A percentile compares a stretch with the other conserved stretches of the same genome.
Conservation (phyloP, 768 basidiomycete species). For the Lentinula raphanica region DNA sequence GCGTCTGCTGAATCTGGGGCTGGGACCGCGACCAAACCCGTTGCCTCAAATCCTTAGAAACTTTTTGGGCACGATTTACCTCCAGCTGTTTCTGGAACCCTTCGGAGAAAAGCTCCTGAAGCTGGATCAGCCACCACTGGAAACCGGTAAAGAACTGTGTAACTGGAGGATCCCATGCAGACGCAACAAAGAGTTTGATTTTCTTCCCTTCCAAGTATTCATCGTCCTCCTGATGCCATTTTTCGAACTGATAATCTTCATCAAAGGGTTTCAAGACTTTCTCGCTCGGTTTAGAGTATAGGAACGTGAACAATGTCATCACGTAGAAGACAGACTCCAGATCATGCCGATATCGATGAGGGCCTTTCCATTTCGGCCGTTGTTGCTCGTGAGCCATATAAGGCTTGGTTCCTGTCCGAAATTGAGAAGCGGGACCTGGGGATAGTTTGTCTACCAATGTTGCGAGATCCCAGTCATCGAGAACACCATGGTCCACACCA, state of each 20-base stretch:
- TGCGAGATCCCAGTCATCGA: background rate
- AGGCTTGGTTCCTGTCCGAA: background rate
- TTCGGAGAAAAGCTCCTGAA: background rate
- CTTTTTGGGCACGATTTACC: background rate
- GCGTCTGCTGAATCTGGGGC: too few species aligned
- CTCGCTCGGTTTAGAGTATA: too few species aligned
- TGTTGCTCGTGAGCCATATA: background rate
- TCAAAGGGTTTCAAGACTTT: background rate
- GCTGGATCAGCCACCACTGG: background rate
- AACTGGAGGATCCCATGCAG: background rate
- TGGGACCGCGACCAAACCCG: too few species aligned
- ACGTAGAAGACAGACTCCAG: background rate
- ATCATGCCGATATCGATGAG: background rate
- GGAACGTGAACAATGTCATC: too few species aligned
- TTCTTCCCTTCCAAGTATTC: background rate
- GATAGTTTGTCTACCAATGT: background rate
- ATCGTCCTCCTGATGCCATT: background rate
- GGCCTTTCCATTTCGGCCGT: background rate
- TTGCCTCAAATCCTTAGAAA: too few species aligned
- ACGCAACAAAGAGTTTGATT: background rate
- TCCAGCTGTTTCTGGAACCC: background rate
- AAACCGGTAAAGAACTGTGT: background rate
- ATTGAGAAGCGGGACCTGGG: background rate
- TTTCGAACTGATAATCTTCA: background rate
- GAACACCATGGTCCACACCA: background rate